Evolutionary conservation across 805 yeast species (phyloP).

Genomic region (Monosporozyma aquatica): DNA sequence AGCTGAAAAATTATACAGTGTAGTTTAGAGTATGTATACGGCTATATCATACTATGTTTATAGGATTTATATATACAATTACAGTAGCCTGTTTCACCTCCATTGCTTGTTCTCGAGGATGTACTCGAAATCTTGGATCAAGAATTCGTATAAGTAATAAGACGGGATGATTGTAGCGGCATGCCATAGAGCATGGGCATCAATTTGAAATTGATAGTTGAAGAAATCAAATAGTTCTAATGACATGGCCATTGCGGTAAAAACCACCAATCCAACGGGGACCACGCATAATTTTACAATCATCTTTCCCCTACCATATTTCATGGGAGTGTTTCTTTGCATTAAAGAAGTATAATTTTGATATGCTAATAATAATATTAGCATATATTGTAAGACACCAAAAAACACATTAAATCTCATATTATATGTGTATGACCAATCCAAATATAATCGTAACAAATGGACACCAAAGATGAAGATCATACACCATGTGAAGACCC

Average conservation of each 20-base stretch:
- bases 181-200: constrained; percentile 95
- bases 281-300: constrained; percentile 30
- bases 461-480: constrained; percentile 51
- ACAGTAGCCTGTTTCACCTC: not conserved
- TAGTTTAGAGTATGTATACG: no score
- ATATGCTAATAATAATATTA: constrained; percentile 26
- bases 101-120: constrained; percentile 2
- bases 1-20: no score
- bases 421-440: constrained; percentile 89
- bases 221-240: constrained; percentile 87
- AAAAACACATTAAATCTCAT: constrained; percentile 80
- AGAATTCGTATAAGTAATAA: constrained; percentile 58
- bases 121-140: constrained; percentile 35
- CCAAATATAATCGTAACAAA: constrained; percentile 50
- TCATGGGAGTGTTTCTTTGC: not conserved
- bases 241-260: constrained; percentile 68
- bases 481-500: constrained; percentile 35
- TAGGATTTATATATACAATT: not conserved
- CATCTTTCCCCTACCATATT: not conserved
- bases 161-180: constrained; percentile 79
- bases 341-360: constrained; percentile 22
- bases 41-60: no score
- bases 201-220: constrained; percentile 57
- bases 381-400: constrained; percentile 65
- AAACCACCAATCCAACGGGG: constrained; percentile 44